A percentile compares a stretch with the other conserved stretches of the same genome.
phyloP scores from a whole-genome alignment of 805 yeast species.

The Blastobotrys americana region DNA sequence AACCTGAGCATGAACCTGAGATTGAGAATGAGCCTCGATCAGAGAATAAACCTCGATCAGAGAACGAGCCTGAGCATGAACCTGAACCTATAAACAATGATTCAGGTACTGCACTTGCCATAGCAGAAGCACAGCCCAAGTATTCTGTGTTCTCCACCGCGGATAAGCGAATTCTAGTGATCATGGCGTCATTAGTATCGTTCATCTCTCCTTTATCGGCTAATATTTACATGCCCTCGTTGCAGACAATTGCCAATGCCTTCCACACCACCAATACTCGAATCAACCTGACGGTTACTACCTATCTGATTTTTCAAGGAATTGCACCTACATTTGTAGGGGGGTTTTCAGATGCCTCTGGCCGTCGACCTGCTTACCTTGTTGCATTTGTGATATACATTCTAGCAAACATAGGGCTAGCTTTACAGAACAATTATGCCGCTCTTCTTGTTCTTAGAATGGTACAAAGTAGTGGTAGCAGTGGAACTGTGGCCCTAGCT shows the following conservation, averaged over 20 bases:
- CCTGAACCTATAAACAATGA: too few species aligned
- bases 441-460: conserved; percentile 60
- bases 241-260: conserved; percentile 47
- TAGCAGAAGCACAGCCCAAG: too few species aligned
- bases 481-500: conserved; percentile 65
- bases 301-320: conserved; percentile 72
- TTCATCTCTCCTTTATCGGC: not conserved
- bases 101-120: too few species aligned
- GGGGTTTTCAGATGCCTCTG: conserved; percentile 59
- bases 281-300: conserved; percentile 66
- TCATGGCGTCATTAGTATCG: not conserved
- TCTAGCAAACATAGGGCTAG: conserved; percentile 60
- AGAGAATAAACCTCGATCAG: too few species aligned
- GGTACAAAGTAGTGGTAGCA: conserved; percentile 69
- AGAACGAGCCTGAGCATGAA: too few species aligned
- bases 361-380: conserved; percentile 63
- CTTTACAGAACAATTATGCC: conserved; percentile 50
- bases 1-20: too few species aligned
- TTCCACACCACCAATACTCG: conserved; percentile 51
- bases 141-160: not conserved
- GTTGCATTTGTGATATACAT: conserved; percentile 48
- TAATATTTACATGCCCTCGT: conserved; percentile 66
- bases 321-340: conserved; percentile 64
- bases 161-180: not conserved
- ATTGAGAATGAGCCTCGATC: too few species aligned